These are phyloP conservation scores for Massarina eburnea DNA, from an alignment of 2,329 filamentous ascomycete species.

Conservation along the genomic window DNA sequence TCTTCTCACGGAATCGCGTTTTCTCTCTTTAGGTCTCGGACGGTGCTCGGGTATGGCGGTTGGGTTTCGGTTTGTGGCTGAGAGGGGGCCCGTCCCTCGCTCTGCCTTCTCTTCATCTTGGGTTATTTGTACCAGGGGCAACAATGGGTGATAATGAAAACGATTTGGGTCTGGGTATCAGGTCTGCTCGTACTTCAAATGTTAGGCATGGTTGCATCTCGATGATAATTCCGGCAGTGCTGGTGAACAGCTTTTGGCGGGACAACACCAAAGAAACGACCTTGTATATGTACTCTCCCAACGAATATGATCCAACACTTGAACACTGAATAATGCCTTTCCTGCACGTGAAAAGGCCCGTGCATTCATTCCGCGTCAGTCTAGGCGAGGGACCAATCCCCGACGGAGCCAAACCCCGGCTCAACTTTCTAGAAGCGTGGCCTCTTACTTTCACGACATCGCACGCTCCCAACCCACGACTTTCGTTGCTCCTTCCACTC, in stretches of 20 bases:
- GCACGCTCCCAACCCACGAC: not conserved
- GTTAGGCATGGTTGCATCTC: no score
- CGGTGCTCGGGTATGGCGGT: conserved; percentile 12
- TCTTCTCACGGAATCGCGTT: conserved; percentile 12
- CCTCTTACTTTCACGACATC: conserved; percentile 8
- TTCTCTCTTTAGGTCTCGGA: conserved; percentile 10
- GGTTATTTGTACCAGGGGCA: conserved; percentile 14
- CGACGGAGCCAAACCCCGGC: conserved; percentile 24
- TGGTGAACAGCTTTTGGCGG: no score
- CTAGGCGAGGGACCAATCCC: conserved; percentile 6
- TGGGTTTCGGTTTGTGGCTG: conserved; percentile 19
- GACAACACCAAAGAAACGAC: no score
- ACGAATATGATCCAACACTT: no score
- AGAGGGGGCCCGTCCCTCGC: conserved; percentile 17
- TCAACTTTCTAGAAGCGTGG: conserved; percentile 38
- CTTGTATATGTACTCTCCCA: not conserved
- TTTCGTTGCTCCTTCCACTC: not conserved
- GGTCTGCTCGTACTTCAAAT: not conserved
- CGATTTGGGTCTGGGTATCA: not conserved
- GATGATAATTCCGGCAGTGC: no score
- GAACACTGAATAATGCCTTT: not conserved
- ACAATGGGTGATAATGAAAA: conserved; percentile 12
- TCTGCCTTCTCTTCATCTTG: conserved; percentile 21
- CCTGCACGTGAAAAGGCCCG: conserved; percentile 1
- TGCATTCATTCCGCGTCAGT: conserved; percentile 2